Evolutionary conservation across 192 early-diverging fungal genomes (phyloP).

Genomic region (Backusella luteola): DNA sequence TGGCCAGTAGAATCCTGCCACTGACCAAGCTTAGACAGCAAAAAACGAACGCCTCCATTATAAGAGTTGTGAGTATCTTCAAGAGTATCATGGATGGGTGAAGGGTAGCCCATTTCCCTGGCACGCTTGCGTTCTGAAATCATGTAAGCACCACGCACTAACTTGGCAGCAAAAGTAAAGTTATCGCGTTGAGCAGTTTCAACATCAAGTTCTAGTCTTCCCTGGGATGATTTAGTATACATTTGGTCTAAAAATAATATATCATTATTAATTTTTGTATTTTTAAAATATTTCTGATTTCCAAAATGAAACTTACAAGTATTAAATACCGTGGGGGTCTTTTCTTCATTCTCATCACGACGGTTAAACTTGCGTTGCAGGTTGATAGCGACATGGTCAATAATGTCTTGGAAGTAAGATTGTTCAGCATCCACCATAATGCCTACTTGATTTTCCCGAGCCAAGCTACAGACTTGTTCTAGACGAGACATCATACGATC

Average conservation of each 20-base stretch:
- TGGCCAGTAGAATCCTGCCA: slow-evolving; percentile 32
- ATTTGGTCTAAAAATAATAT: slow-evolving; percentile 67
- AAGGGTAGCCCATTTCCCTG: slow-evolving; percentile 57
- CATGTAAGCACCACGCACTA: slow-evolving; percentile 59
- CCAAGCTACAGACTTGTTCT: slow-evolving; percentile 64
- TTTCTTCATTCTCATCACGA: slow-evolving; percentile 12
- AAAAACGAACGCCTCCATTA: slow-evolving; percentile 71
- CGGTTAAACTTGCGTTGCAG: slow-evolving; percentile 75
- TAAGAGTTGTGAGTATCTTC: slow-evolving; percentile 82
- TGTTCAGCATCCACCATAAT: slow-evolving; percentile 94
- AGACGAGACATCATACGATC: slow-evolving; percentile 64
- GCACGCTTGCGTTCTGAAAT: slow-evolving; percentile 64
- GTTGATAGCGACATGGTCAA: slow-evolving; percentile 78
- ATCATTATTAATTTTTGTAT: neutral
- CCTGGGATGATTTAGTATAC: slow-evolving; percentile 74
- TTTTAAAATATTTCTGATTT: neutral
- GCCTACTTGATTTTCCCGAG: slow-evolving; percentile 60
- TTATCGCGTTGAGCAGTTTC: slow-evolving; percentile 66
- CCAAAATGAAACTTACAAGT: slow-evolving; percentile 56
- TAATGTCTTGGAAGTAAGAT: slow-evolving; percentile 88
- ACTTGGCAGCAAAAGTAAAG: slow-evolving; percentile 81
- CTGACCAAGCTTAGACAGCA: slow-evolving; percentile 61
- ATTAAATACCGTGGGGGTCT: slow-evolving; percentile 77
- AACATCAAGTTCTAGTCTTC: slow-evolving; percentile 65
- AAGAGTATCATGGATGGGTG: slow-evolving; percentile 81